Evolutionary conservation across 164 flowering plant species (phyloP).

Genomic region (Macadamia integrifolia): DNA sequence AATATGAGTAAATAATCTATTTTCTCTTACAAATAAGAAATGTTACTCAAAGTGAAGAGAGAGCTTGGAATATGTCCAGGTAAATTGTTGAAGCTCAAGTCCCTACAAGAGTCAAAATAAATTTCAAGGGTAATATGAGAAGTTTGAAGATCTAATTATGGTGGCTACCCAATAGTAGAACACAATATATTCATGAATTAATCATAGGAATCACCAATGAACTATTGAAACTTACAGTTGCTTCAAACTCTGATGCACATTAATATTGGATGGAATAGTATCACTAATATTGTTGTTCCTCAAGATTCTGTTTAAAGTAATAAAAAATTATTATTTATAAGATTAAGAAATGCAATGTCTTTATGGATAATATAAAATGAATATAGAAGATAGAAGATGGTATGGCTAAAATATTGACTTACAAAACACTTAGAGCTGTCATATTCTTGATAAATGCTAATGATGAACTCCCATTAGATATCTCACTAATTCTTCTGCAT

Average conservation of each 20-base stretch:
- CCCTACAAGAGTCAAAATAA: slow-evolving; percentile 29
- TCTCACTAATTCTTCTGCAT: background rate
- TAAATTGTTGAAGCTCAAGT: slow-evolving; percentile 73
- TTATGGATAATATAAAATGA: background rate
- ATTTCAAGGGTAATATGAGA: background rate
- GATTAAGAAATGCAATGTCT: background rate
- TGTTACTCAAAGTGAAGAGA: slow-evolving; percentile 43
- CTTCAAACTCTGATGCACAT: slow-evolving; percentile 32
- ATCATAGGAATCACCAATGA: background rate
- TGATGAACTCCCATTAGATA: background rate
- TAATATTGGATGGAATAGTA: slow-evolving; percentile 53
- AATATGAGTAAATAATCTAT: background rate
- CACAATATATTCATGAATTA: no score
- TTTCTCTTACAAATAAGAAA: slow-evolving; percentile 43
- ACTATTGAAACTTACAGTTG: slow-evolving; percentile 44
- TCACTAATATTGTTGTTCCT: slow-evolving; percentile 57
- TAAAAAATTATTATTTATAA: no score
- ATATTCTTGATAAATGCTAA: background rate
- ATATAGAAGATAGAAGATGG: background rate
- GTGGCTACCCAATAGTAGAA: no score
- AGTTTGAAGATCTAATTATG: background rate
- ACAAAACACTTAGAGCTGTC: background rate
- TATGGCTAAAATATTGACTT: background rate
- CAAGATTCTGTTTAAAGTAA: slow-evolving; percentile 38
- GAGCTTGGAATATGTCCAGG: slow-evolving; percentile 44